These are phyloP conservation scores for Eimeria zaria DNA, from an alignment of 169 alveolate genomes.

Conservation along the genomic window DNA sequence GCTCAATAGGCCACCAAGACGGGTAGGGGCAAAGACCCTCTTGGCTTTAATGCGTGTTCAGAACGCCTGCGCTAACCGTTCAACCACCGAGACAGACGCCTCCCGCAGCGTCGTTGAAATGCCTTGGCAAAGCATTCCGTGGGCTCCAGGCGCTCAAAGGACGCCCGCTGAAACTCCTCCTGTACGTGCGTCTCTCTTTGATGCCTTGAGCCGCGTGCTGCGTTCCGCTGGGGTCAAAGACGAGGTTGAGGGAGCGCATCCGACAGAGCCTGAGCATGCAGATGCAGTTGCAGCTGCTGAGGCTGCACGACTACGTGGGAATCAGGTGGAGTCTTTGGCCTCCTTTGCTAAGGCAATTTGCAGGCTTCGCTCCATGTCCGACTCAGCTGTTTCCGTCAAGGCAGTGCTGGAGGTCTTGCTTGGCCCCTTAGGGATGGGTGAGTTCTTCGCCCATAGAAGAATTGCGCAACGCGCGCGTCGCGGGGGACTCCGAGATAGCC, in stretches of 20 bases:
- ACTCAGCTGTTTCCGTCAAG: constrained; percentile 22
- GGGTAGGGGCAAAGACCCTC: constrained; percentile 87
- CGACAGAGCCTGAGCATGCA: not conserved
- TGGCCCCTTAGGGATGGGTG: constrained; percentile 47
- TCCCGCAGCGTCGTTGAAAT: constrained; percentile 12
- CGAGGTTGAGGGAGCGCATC: not conserved
- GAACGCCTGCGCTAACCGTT: not conserved
- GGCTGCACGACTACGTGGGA: constrained; percentile 56
- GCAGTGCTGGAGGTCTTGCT: constrained; percentile 41
- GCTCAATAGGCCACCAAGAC: constrained; percentile 89
- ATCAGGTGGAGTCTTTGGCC: constrained; percentile 51
- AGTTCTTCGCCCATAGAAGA: constrained; percentile 40
- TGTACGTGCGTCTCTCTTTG: constrained; percentile 19
- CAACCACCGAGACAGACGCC: not conserved
- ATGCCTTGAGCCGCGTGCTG: constrained; percentile 54
- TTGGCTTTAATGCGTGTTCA: constrained; percentile 43
- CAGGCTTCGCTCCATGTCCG: constrained; percentile 26
- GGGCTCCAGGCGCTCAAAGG: constrained; percentile 17
- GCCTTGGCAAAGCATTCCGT: constrained; percentile 50
- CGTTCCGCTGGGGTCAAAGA: constrained; percentile 1
- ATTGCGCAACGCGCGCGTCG: constrained; percentile 21
- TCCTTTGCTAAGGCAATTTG: constrained; percentile 3
- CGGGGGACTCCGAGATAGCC: not conserved
- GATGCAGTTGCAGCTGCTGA: constrained; percentile 36
- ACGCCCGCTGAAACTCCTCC: not conserved